These are phyloP conservation scores for Lomentospora prolificans DNA, from an alignment of 2,329 filamentous ascomycete species.

Conservation along the genomic window DNA sequence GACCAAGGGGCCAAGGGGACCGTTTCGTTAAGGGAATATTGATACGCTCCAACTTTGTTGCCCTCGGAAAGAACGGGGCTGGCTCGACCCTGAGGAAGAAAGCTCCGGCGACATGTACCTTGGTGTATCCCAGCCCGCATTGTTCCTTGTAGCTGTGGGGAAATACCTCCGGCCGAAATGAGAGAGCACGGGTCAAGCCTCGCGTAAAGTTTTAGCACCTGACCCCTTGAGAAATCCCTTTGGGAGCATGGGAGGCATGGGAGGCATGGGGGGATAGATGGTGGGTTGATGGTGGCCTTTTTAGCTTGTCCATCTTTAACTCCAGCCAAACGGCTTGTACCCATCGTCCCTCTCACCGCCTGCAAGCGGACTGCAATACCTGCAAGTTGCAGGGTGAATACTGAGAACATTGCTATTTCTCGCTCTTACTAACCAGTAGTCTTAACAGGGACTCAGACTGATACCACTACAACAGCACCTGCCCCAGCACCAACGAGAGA, in stretches of 20 bases:
- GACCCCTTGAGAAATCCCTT: background rate
- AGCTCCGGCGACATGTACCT: too few relatives aligned
- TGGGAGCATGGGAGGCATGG: background rate
- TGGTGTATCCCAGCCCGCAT: background rate
- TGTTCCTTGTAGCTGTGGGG: background rate
- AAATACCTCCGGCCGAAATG: background rate
- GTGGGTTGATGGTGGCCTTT: too few relatives aligned
- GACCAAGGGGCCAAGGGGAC: background rate
- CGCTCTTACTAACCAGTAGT: background rate
- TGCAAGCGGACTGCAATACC: background rate
- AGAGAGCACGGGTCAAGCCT: too few relatives aligned
- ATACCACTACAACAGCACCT: too few relatives aligned
- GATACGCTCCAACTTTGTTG: too few relatives aligned
- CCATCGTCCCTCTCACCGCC: constrained; percentile 5
- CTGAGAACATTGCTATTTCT: background rate
- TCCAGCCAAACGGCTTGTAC: constrained; percentile 5
- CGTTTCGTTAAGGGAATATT: too few relatives aligned
- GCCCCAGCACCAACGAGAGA: too few relatives aligned
- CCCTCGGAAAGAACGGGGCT: too few relatives aligned
- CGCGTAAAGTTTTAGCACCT: too few relatives aligned
- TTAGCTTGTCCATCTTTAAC: background rate
- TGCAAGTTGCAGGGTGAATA: background rate
- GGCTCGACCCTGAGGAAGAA: too few relatives aligned
- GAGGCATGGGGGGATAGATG: background rate
- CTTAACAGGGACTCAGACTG: background rate